Base-by-base conservation (phyloP, 139 green algal species). In the Haematococcus sp. region DNA sequence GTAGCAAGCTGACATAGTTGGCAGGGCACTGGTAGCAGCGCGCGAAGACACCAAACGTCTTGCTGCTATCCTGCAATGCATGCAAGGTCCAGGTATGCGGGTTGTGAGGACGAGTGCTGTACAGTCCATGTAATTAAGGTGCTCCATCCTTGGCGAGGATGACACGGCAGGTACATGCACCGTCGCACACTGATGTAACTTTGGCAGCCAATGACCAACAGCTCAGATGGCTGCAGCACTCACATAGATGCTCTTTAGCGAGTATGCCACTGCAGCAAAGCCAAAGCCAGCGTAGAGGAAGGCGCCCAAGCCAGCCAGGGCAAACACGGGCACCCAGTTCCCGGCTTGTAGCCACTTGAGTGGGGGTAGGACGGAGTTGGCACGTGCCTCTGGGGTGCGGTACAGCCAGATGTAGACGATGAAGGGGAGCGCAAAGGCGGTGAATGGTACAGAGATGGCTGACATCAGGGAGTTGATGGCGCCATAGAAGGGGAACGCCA, bases 401-500 rank as follows among this genome's bases (percentile, higher is more conserved):
- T 77, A 74, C 4, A 76, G 17, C 15, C 34, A 40, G 61, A 71
- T 55, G 69, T 55, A 81, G 34, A 46, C 51, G 16, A 74, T 25
- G 58, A 20, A 35, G 28, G 76, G 76, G 0, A 81, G 49, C 0
- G 71, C 61, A 52, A 81, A 81, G 34, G 69, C 69, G 19, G 64
- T 79, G 46, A 71, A 72, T 33, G 73, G 73, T 2, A 69, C 73
- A 23, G 52, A 63, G 51, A 79, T 74, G 33, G 73, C 20, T 17
- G 33, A 32, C 63, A 79, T 74, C 32, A 79, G 34, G 3, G 4
- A 33, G 35, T 75, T 70, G 52, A 75, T 80, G 25, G 55, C 40
- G 46, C 66, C 54, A 20, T 79, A 79, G 65, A 79, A 79, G 64
- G 73, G 73, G 34, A 79, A 74, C 9, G 64, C 69, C 44, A 81